Base-by-base conservation (phyloP, 805 yeast genomes). In the Kockiozyma suomiensis region DNA sequence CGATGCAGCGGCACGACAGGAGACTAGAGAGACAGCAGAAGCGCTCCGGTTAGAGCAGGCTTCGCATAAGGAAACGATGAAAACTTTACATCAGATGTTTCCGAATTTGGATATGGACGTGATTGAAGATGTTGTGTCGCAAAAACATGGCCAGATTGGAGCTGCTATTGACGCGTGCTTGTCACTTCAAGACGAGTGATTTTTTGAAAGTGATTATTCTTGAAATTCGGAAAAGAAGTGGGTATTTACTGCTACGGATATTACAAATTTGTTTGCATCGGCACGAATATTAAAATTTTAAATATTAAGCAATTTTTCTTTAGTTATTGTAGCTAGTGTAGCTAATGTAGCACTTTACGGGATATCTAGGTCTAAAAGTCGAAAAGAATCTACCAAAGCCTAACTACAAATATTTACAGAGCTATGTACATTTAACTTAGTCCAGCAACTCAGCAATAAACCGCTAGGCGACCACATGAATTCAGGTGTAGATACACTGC, bases 91-190 rank as follows among this genome's bases (percentile, higher is more conserved):
- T 30, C 84, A 84, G 50, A 87, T 91, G 84, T 90, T 91, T 72
- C 96, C 96, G 0, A 78, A 77, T 47, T 75, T 90, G 61, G 96
- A 90, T 66, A 75, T 76, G 51, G 88, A 82, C 0, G 75, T 91
- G 1, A 79, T 91, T 51, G 81, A 79, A 56, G 97, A 90, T 70
- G 85, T 90, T 2, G 80, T 90, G 33, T 74, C 75, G 1, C 82
- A 85, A 72, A 87, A 86, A 70, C 79, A 82, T 62, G 86, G 87
- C 33, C 78, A 85, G 52, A 77, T 88, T 4, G 96, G 91, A 32
- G 81, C 80, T 8, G 87, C 92, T 52, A 86, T 90, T 7, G 96
- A 90, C 70, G 82, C 84, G 12, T 78, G 84, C 61, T 67, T 82
- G 48, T 62, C 65, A 32, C 51, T 61, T 15, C 49, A 50, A 17